Percentiles rank a stretch among this genome's conserved stretches.
Evolutionary conservation across 768 basidiomycete species (phyloP).

Genomic region (Asterophora lycoperdoides): DNA sequence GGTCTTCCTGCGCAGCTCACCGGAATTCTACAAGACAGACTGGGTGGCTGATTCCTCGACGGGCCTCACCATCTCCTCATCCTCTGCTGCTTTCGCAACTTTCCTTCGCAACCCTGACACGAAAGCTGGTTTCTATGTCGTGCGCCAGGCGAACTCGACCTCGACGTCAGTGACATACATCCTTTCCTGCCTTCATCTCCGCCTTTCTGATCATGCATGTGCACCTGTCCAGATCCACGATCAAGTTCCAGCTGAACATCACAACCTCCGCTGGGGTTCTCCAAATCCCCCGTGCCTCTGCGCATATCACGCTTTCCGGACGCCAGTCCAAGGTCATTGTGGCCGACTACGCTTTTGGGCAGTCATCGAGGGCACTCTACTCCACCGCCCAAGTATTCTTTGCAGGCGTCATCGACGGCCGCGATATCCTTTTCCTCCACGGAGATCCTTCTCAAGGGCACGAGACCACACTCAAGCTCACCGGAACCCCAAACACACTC

Average conservation of each 20-base stretch:
- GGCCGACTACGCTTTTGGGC: constrained; percentile 69
- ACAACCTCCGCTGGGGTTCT: constrained; percentile 48
- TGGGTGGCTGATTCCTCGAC: constrained; percentile 61
- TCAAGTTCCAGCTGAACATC: constrained; percentile 57
- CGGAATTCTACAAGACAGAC: constrained; percentile 77
- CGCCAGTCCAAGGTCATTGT: constrained; percentile 72
- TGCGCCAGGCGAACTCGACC: constrained; percentile 62
- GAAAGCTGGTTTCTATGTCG: constrained; percentile 61
- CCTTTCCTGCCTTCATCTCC: neutral
- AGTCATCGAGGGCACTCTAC: constrained; percentile 51
- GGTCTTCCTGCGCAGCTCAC: constrained; percentile 74
- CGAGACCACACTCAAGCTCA: constrained; percentile 45
- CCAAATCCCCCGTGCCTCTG: constrained; percentile 51
- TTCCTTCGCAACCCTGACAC: constrained; percentile 67
- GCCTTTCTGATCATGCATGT: neutral
- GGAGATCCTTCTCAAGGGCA: constrained; percentile 54
- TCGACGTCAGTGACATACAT: constrained; percentile 46
- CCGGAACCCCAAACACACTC: constrained; percentile 41
- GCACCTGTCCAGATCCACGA: constrained; percentile 34
- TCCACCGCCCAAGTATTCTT: constrained; percentile 74
- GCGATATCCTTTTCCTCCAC: constrained; percentile 63
- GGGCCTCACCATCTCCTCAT: constrained; percentile 37
- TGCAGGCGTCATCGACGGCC: constrained; percentile 53
- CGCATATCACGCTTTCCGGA: constrained; percentile 56
- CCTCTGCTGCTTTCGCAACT: constrained; percentile 53